Base-by-base conservation (phyloP, 2,329 filamentous ascomycete species). In the Samsoniella hepiali region DNA sequence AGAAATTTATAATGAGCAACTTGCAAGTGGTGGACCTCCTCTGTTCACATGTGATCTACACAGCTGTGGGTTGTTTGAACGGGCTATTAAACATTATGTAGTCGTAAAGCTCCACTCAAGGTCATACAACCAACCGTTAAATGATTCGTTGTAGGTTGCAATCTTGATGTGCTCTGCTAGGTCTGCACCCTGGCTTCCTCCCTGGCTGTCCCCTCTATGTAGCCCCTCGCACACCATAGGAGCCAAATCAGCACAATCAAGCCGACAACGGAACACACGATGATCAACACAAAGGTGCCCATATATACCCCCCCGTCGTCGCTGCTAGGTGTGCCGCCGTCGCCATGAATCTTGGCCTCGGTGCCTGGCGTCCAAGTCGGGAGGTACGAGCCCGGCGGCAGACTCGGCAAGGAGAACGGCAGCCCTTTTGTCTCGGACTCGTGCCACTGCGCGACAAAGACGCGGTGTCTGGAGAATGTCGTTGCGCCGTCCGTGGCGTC, bases 361-460 rank as follows among this genome's bases (percentile, higher is more conserved):
- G 11, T 60, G 34, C 47, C 58, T 10, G 58, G 58, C 36, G 47
- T 53, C 58, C 58, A 60, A 8, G 34, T 31, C 11, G 22, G 4
- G 13, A 60, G n/a, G 6, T 10, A 17, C 34, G 45, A 32, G 8
- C 29, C 29, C 10, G 31, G 40, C 2, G 32, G 9, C 44, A 60
- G 10, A 15, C 32, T 32, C 5, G 47, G 47, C 47, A 60, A 5
- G 10, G 47, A 36, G 22, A 40, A 31, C 32, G 47, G 58, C 9
- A 60, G 32, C 17, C 2, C 6, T 3, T 38, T 50, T 4, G 34
- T 53, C 34, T 53, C 58, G 44, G 44, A 38, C 47, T 60, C 29
- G 45, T 53, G 58, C 47, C 58, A 60, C 36, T 60, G 58, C 44
- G 27, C 58, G 13, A 31, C 47, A 60, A 60, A 17, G 11, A 34